These are phyloP conservation scores for Globisporangium polare DNA, from an alignment of 352 stramenopile genomes.

Conservation along the genomic window DNA sequence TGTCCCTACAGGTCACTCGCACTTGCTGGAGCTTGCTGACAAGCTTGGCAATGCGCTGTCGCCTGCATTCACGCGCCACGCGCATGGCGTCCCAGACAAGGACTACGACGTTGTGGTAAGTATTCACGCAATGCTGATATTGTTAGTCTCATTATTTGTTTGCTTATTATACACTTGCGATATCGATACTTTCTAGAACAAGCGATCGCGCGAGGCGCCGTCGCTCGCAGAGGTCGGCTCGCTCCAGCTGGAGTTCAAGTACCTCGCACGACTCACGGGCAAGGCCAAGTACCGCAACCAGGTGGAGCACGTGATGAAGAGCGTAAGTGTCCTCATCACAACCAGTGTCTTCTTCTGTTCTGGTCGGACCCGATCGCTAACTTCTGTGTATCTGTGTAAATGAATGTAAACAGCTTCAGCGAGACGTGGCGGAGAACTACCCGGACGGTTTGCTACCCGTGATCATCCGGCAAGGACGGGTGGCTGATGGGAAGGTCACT, in stretches of 20 bases:
- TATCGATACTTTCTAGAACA: constrained; percentile 21
- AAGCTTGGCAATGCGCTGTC: constrained; percentile 64
- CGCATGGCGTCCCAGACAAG: constrained; percentile 57
- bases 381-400: not conserved
- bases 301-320: constrained; percentile 67
- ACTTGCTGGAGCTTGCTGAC: constrained; percentile 53
- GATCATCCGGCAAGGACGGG: constrained; percentile 35
- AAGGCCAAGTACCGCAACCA: constrained; percentile 60
- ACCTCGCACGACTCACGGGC: constrained; percentile 54
- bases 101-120: constrained; percentile 62
- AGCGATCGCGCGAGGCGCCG: constrained; percentile 29
- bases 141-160: no score
- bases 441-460: constrained; percentile 50
- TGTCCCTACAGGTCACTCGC: constrained; percentile 29
- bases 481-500: constrained; percentile 51
- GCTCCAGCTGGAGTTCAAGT: constrained; percentile 84
- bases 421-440: constrained; percentile 52
- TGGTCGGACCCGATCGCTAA: no score
- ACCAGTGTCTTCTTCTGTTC: not conserved
- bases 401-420: constrained; percentile 29
- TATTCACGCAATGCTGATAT: not conserved
- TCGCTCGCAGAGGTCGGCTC: constrained; percentile 66
- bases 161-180: no score
- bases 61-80: constrained; percentile 45
- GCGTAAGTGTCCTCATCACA: constrained; percentile 22